phyloP scores from a whole-genome alignment of 176 grass and related monocot species.

The Pharus latifolius region DNA sequence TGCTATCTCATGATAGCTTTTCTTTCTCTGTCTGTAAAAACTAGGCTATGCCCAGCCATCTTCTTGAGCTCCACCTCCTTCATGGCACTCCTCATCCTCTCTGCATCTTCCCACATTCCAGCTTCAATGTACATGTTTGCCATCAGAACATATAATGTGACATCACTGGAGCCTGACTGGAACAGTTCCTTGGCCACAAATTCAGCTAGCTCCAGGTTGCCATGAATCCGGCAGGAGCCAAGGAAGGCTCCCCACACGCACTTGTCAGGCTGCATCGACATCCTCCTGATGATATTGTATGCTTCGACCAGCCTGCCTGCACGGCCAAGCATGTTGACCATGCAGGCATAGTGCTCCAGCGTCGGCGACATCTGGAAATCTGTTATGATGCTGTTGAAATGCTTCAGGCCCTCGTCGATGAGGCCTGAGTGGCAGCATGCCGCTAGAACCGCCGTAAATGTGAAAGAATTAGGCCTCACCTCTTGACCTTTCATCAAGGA shows the following conservation, averaged over 20 bases:
- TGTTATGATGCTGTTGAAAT: constrained; percentile 56
- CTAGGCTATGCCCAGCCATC: constrained; percentile 28
- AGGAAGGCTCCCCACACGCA: constrained; percentile 69
- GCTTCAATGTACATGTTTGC: constrained; percentile 49
- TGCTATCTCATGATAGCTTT: not conserved
- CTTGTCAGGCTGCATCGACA: constrained; percentile 43
- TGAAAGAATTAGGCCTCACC: constrained; percentile 62
- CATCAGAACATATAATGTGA: constrained; percentile 40
- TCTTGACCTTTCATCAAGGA: constrained; percentile 36
- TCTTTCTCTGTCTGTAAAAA: constrained; percentile 15
- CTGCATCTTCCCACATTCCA: constrained; percentile 43
- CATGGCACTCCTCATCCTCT: constrained; percentile 29
- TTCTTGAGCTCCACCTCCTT: constrained; percentile 53
- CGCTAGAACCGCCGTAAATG: constrained; percentile 57
- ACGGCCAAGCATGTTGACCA: constrained; percentile 70
- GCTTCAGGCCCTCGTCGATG: constrained; percentile 50
- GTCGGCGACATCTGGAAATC: constrained; percentile 30
- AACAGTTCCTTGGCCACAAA: constrained; percentile 32
- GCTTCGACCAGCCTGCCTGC: constrained; percentile 51
- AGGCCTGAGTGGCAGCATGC: constrained; percentile 61
- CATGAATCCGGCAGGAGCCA: constrained; percentile 45
- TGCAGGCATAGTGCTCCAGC: constrained; percentile 69
- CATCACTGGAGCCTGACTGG: constrained; percentile 18
- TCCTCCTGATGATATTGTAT: constrained; percentile 52
- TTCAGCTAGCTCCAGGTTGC: constrained; percentile 49